These are phyloP conservation scores for Leccinum boreale DNA, from an alignment of 768 basidiomycete genomes.

Conservation along the genomic window DNA sequence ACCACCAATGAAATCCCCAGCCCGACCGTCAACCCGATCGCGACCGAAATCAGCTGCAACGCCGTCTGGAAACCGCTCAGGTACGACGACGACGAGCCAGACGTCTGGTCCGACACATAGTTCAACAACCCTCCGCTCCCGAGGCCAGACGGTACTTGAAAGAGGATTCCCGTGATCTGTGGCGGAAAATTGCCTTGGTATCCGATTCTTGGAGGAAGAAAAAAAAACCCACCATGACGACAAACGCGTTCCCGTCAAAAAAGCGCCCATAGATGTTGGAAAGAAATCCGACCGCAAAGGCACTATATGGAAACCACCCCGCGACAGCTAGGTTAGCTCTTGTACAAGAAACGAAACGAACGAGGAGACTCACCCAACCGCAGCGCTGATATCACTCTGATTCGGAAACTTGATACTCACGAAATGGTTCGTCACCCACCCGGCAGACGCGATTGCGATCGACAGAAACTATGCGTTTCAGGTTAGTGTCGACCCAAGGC, in stretches of 20 bases:
- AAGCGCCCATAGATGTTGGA: constrained; percentile 76
- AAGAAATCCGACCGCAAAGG: constrained; percentile 77
- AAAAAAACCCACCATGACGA: constrained; percentile 61
- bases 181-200: neutral
- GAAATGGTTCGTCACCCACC: constrained; percentile 78
- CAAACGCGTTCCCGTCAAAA: constrained; percentile 72
- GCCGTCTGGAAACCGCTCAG: constrained; percentile 72
- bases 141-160: constrained; percentile 82
- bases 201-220: neutral
- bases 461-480: constrained; percentile 38
- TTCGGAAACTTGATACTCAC: constrained; percentile 55
- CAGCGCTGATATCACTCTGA: constrained; percentile 75
- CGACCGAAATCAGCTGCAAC: constrained; percentile 71
- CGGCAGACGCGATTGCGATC: constrained; percentile 59
- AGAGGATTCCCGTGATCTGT: constrained; percentile 72
- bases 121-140: constrained; percentile 69
- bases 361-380: constrained; percentile 51
- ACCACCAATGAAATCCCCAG: constrained; percentile 66
- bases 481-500: neutral
- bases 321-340: neutral
- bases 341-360: neutral
- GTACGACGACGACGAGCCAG: constrained; percentile 54
- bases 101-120: constrained; percentile 55
- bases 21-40: constrained; percentile 78
- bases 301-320: constrained; percentile 34